Percentiles rank a stretch among this genome's conserved stretches.
Evolutionary conservation across 2,329 filamentous ascomycete species (phyloP).

Genomic region (Dothidotthia symphoricarpi): DNA sequence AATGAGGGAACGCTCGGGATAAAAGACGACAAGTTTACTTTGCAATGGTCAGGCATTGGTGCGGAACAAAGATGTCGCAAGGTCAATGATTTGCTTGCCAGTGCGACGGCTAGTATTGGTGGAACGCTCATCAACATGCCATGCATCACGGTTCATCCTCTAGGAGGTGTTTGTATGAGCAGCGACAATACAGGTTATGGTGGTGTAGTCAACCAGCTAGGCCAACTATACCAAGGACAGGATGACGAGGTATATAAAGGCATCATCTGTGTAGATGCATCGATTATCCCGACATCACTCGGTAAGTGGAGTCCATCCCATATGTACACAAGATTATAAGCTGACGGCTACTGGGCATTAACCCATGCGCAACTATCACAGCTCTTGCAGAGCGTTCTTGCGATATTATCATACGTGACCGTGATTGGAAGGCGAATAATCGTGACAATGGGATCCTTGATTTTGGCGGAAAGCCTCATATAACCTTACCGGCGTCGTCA

Average conservation of each 20-base stretch:
- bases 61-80: slow-evolving; percentile 58
- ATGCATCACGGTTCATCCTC: slow-evolving; percentile 65
- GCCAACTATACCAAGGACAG: slow-evolving; percentile 58
- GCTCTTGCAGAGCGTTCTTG: slow-evolving; percentile 66
- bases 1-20: slow-evolving; percentile 60
- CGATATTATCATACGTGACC: slow-evolving; percentile 38
- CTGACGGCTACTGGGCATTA: no score
- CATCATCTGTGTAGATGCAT: slow-evolving; percentile 61
- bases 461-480: no score
- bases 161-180: slow-evolving; percentile 65
- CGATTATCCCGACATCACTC: slow-evolving; percentile 61
- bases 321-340: slow-evolving; percentile 1
- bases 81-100: slow-evolving; percentile 57
- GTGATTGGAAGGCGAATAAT: slow-evolving; percentile 44
- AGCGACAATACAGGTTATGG: slow-evolving; percentile 55
- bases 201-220: slow-evolving; percentile 62
- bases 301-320: slow-evolving; percentile 36
- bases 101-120: slow-evolving; percentile 57
- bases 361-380: slow-evolving; percentile 68
- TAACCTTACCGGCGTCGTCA: no score
- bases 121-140: slow-evolving; percentile 61
- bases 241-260: no score
- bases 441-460: no score
- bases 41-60: no score
- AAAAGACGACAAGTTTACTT: slow-evolving; percentile 58